phyloP scores from a whole-genome alignment of 345 rosid species.

The Tarenaya hassleriana region DNA sequence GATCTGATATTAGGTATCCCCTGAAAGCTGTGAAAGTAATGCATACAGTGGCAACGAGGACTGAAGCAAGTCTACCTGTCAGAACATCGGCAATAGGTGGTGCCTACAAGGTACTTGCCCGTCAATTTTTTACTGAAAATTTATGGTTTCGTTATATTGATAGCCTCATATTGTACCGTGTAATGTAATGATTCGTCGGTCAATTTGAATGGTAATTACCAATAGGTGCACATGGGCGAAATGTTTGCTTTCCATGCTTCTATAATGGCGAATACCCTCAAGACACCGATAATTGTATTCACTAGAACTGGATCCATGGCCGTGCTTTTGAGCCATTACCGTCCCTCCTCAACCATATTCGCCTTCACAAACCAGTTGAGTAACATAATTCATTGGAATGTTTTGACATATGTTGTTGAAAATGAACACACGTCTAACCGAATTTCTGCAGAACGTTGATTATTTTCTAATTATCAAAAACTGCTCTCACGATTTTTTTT shows the following conservation, averaged over 20 bases:
- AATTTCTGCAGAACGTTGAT: too few relatives aligned
- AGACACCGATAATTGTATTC: conserved; percentile 74
- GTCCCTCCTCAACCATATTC: conserved; percentile 75
- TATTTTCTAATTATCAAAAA: too few relatives aligned
- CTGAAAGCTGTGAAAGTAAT: conserved; percentile 89
- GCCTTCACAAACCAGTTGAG: conserved; percentile 96
- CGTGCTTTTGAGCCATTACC: conserved; percentile 72
- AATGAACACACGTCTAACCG: too few relatives aligned
- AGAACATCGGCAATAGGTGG: conserved; percentile 45
- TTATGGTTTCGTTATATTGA: too few relatives aligned
- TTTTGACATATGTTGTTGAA: too few relatives aligned
- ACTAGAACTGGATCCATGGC: conserved; percentile 98
- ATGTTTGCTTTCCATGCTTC: conserved; percentile 97
- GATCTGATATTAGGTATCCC: conserved; percentile 49
- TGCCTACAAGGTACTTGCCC: conserved; percentile 49
- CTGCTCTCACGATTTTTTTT: too few relatives aligned
- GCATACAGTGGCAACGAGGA: conserved; percentile 89
- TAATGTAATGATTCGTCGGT: too few relatives aligned
- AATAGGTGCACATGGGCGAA: conserved; percentile 95
- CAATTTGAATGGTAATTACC: conserved; percentile 19
- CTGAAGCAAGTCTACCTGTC: conserved; percentile 72
- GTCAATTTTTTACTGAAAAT: conserved; percentile 5
- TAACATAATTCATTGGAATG: conserved; percentile 8
- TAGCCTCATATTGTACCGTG: too few relatives aligned
- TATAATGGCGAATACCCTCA: conserved; percentile 85